A percentile compares a stretch with the other conserved stretches of the same genome.
Evolutionary conservation across 805 yeast species (phyloP).

Genomic region (Starmerella floris): DNA sequence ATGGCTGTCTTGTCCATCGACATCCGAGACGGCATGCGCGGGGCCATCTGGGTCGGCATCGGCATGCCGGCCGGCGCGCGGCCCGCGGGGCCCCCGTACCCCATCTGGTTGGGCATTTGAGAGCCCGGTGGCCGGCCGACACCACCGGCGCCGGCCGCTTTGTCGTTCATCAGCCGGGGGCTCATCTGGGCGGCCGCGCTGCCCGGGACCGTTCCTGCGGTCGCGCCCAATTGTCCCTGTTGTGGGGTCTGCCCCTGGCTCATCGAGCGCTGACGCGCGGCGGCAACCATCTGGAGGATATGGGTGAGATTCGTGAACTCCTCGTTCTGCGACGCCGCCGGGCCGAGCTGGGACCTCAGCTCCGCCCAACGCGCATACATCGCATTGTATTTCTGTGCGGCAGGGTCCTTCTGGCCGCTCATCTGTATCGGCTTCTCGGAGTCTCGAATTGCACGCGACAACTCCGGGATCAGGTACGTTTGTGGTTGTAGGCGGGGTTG

Average conservation of each 20-base stretch:
- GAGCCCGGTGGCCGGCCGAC: neutral
- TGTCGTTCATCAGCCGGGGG: constrained; percentile 1
- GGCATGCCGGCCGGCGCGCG: no score
- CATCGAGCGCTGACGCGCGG: constrained; percentile 1
- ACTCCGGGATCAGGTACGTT: no score
- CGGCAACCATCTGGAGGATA: constrained; percentile 14
- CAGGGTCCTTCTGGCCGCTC: constrained; percentile 14
- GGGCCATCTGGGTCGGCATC: constrained; percentile 2
- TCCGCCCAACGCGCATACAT: constrained; percentile 23
- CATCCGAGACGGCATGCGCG: constrained; percentile 1
- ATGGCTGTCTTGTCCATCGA: neutral
- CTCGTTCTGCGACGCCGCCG: constrained; percentile 21
- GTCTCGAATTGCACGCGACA: no score
- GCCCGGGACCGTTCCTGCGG: neutral
- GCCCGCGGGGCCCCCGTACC: no score
- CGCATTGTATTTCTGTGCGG: constrained; percentile 22
- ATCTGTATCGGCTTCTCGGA: no score
- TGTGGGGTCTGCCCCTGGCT: neutral
- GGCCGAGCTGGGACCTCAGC: constrained; percentile 22
- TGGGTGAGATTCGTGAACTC: constrained; percentile 23
- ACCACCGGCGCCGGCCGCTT: neutral
- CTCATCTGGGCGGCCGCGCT: neutral
- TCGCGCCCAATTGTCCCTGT: neutral
- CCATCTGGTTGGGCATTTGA: neutral
- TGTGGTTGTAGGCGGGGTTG: no score